Evolutionary conservation across 139 green algal genomes (phyloP).

Genomic region (Limnomonas spitsbergensis): DNA sequence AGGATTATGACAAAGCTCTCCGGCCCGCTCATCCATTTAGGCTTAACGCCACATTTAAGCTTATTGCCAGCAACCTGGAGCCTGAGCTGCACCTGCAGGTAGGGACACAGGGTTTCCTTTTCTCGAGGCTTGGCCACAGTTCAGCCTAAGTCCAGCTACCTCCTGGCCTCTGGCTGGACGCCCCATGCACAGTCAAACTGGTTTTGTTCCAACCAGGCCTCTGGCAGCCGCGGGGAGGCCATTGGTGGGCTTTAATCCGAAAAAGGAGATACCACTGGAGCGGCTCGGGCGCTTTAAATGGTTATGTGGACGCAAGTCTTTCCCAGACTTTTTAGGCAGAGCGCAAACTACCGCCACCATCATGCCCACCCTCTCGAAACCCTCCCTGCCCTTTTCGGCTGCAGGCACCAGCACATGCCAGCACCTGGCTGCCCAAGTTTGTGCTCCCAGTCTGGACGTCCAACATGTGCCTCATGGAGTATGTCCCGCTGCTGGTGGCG

Average conservation of each 20-base stretch:
- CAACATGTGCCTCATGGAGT: conserved; percentile 13
- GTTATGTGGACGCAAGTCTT: not conserved
- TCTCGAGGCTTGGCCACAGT: no score
- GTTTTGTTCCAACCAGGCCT: no score
- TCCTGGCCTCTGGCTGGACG: no score
- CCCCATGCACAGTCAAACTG: no score
- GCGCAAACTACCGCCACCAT: not conserved
- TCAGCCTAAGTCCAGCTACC: no score
- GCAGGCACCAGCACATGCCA: not conserved
- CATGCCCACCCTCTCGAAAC: not conserved
- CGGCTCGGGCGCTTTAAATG: not conserved
- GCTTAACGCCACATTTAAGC: not conserved
- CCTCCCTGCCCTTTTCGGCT: not conserved
- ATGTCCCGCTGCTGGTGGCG: not conserved
- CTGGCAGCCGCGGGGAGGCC: not conserved
- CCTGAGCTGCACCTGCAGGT: not conserved
- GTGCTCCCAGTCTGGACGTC: not conserved
- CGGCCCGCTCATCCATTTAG: not conserved
- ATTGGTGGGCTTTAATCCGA: not conserved
- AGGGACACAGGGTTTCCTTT: not conserved
- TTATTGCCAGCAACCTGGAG: not conserved
- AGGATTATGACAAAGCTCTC: not conserved
- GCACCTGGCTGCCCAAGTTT: not conserved
- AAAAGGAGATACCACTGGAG: not conserved
- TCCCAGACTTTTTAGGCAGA: not conserved